These are phyloP conservation scores for Hypoxylon intermedium DNA, from an alignment of 495 filamentous ascomycete genomes.

Conservation along the genomic window DNA sequence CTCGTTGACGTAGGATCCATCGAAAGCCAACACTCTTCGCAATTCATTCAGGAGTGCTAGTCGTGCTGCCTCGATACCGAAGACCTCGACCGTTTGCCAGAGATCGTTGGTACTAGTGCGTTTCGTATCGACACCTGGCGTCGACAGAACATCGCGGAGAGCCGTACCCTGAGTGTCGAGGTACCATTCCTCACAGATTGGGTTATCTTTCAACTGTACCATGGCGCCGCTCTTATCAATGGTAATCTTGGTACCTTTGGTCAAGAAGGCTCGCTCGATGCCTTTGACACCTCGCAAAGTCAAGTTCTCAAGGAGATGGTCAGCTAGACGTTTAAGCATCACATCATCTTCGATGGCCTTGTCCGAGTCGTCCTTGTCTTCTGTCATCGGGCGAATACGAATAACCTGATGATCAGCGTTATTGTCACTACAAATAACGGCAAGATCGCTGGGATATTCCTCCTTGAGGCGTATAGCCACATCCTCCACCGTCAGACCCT, in stretches of 20 bases:
- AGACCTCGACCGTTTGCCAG: slow-evolving; percentile 88
- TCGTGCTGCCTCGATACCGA: slow-evolving; percentile 95
- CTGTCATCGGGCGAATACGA: slow-evolving; percentile 82
- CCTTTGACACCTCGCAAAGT: slow-evolving; percentile 88
- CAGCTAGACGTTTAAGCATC: slow-evolving; percentile 86
- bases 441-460: slow-evolving; percentile 83
- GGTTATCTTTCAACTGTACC: slow-evolving; percentile 70
- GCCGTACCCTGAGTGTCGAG: slow-evolving; percentile 92
- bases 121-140: slow-evolving; percentile 88
- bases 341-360: slow-evolving; percentile 86
- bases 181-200: slow-evolving; percentile 86
- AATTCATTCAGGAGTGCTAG: slow-evolving; percentile 85
- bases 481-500: slow-evolving; percentile 88
- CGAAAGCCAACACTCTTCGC: slow-evolving; percentile 89
- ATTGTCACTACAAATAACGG: slow-evolving; percentile 96
- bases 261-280: slow-evolving; percentile 90
- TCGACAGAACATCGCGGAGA: slow-evolving; percentile 78
- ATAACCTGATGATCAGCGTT: slow-evolving; percentile 96
- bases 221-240: slow-evolving; percentile 71
- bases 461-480: slow-evolving; percentile 89
- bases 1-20: slow-evolving; percentile 99
- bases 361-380: slow-evolving; percentile 78
- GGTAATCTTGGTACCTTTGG: slow-evolving; percentile 72
- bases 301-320: slow-evolving; percentile 86
- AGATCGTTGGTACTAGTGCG: slow-evolving; percentile 95